phyloP scores from a whole-genome alignment of 257 asterid genomes.

The Rhazya stricta region DNA sequence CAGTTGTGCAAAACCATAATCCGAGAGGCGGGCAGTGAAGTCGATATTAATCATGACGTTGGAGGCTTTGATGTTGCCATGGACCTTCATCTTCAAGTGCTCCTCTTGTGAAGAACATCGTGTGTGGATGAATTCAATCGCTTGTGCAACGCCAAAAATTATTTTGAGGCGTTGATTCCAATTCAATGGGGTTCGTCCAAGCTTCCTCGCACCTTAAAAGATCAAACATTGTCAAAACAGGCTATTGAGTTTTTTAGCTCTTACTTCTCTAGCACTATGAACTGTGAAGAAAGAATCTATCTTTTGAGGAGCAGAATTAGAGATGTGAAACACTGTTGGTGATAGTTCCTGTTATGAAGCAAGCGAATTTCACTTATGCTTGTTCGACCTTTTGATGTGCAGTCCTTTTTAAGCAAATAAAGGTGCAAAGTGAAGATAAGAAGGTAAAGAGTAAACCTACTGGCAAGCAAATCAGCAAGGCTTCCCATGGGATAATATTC shows the following conservation, averaged over 20 bases:
- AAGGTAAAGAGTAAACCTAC: conserved; percentile 17
- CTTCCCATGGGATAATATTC: conserved; percentile 62
- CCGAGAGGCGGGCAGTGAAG: conserved; percentile 41
- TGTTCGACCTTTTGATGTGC: too few relatives aligned
- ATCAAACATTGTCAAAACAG: not conserved
- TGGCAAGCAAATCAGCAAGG: conserved; percentile 52
- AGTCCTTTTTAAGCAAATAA: too few relatives aligned
- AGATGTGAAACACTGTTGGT: too few relatives aligned
- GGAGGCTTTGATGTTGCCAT: conserved; percentile 56
- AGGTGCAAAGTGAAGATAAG: not conserved
- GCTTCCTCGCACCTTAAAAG: conserved; percentile 37
- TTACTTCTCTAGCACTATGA: not conserved
- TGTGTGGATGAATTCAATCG: conserved; percentile 46
- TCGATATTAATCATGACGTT: conserved; percentile 46
- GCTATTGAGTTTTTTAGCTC: not conserved
- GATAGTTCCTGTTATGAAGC: too few relatives aligned
- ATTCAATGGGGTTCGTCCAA: conserved; percentile 42
- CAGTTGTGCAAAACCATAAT: conserved; percentile 47
- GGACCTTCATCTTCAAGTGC: conserved; percentile 37
- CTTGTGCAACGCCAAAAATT: conserved; percentile 34
- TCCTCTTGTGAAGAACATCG: conserved; percentile 33
- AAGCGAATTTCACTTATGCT: too few relatives aligned
- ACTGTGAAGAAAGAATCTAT: not conserved
- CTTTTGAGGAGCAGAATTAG: not conserved
- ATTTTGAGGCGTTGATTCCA: conserved; percentile 46